Base-by-base conservation (phyloP, 495 filamentous ascomycete genomes). In the Pseudevernia furfuracea region DNA sequence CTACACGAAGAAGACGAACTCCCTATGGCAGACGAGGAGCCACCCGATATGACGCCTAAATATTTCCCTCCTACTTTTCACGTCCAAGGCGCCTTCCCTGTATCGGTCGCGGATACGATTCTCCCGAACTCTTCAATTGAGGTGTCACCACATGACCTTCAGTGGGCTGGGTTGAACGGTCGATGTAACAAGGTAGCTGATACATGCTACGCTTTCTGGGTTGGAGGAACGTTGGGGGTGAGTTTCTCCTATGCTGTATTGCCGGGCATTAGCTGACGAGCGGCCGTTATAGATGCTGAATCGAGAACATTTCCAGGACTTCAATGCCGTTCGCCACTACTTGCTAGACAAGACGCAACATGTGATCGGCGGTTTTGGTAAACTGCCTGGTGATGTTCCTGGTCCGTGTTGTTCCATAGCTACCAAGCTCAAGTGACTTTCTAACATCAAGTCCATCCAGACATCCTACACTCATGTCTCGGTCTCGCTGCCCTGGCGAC, bases 151-250 rank as follows among this genome's bases (percentile, higher is more conserved):
- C 69, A 75, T 11, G 67, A 74, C 9, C 75, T 80, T 73, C 79
- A 72, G 56, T 84, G 77, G 66, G 80, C 82, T 10, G 93, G 90
- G 30, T 90, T 95, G 72, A 96, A 93, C 69, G 94, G 94, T 52
- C 85, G 94, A 41, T 83, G 81, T 66, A 96, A 96, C 76, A 98
- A 98, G 71, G 73, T 84, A 17, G 86, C 87, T 25, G 94, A 98
- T 75, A 97, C 93, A 2, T 98, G 94, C 74, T 97, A 98, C 74
- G 85, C 83, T 9, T 98, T 91, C 79, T 98, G 94, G 94, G 89
- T 88, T 3, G 80, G 80, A 36, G 92, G 83, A 15, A 84, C 90
- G 9, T 74, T 97, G 10, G 76, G 74, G 58, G 84, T 90, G 78
- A 68, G 78, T 58, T 36, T 9, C 55, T 39, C 21, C 64, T 38